Percentiles rank a stretch among this genome's conserved stretches.
These are phyloP conservation scores for Coniochaeta pulveracea DNA, from an alignment of 2,329 filamentous ascomycete genomes.

Conservation along the genomic window DNA sequence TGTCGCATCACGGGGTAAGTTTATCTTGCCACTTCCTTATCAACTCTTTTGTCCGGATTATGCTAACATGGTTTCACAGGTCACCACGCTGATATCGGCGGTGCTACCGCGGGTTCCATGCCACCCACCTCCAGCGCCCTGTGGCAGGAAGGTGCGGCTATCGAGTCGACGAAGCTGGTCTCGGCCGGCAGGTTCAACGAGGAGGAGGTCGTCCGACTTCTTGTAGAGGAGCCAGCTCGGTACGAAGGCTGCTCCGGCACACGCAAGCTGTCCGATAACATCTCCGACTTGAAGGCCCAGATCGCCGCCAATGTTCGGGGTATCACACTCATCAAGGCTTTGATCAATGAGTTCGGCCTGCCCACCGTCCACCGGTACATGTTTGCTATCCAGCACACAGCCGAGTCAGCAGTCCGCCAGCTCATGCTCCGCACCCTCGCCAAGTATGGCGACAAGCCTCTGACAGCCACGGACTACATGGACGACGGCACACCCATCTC, in stretches of 20 bases:
- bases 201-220: neutral
- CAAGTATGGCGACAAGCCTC: conserved; percentile 21
- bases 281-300: conserved; percentile 30
- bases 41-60: neutral
- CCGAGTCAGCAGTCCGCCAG: conserved; percentile 22
- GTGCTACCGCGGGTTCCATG: conserved; percentile 18
- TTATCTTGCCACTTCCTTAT: too few species aligned
- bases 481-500: conserved; percentile 22
- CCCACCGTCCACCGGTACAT: conserved; percentile 54
- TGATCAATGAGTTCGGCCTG: conserved; percentile 65
- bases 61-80: neutral
- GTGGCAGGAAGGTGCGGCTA: conserved; percentile 30
- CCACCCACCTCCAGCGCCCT: conserved; percentile 25
- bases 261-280: conserved; percentile 25
- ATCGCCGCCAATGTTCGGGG: conserved; percentile 23
- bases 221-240: conserved; percentile 16
- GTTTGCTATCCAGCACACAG: conserved; percentile 27
- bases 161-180: conserved; percentile 24
- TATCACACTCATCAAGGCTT: conserved; percentile 44
- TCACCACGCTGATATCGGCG: conserved; percentile 26
- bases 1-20: conserved; percentile 19
- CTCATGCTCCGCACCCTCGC: conserved; percentile 25
- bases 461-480: conserved; percentile 19
- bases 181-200: conserved; percentile 19
- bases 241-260: conserved; percentile 23